Evolutionary conservation across 345 rosid genomes (phyloP).

Genomic region (Raphanus raphanistrum): DNA sequence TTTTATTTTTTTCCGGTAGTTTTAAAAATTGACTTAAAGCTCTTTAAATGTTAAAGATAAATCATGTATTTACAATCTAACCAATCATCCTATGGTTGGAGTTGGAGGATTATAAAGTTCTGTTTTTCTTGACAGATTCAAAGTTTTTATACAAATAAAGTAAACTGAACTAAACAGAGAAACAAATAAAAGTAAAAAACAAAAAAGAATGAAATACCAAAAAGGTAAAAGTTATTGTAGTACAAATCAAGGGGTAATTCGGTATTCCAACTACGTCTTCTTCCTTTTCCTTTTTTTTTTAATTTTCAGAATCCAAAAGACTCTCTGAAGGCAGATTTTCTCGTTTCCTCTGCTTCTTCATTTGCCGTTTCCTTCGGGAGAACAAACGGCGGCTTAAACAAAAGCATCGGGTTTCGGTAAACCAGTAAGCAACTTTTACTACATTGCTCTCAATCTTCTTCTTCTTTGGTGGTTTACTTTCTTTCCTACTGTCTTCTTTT

Average conservation of each 20-base stretch:
- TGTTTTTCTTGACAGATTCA: not conserved
- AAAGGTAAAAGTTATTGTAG: conserved; percentile 5
- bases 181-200: not conserved
- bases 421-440: conserved; percentile 22
- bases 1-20: too few species aligned
- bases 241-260: conserved; percentile 21
- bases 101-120: not conserved
- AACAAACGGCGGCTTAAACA: conserved; percentile 36
- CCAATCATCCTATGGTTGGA: not conserved
- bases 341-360: conserved; percentile 13
- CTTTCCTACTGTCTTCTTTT: not conserved
- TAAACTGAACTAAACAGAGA: not conserved
- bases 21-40: too few species aligned
- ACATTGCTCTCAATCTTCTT: conserved; percentile 26
- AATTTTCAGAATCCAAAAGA: conserved; percentile 5
- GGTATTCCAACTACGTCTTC: not conserved
- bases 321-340: not conserved
- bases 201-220: not conserved
- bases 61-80: too few species aligned
- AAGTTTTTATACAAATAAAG: conserved; percentile 21
- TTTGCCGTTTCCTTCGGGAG: conserved; percentile 22
- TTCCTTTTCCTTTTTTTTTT: too few species aligned
- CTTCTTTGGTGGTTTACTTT: not conserved
- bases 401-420: conserved; percentile 21
- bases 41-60: too few species aligned